Percentiles rank a stretch among this genome's conserved stretches.
phyloP scores from a whole-genome alignment of 2,329 filamentous ascomycete species.

The Venturia carpophila region DNA sequence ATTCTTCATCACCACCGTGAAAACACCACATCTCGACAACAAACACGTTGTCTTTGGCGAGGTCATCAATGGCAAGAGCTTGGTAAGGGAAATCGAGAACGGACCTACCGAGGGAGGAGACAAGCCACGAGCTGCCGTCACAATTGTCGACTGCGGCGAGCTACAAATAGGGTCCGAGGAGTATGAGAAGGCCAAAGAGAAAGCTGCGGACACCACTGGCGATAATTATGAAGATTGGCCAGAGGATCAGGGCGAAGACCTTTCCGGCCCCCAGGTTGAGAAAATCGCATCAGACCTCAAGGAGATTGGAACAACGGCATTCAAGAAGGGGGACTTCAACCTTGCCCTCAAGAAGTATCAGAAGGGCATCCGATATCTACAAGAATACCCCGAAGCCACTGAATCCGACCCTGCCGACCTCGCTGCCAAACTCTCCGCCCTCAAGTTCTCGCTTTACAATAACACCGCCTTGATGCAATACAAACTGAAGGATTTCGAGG shows the following conservation, averaged over 20 bases:
- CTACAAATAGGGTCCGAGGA: conserved; percentile 55
- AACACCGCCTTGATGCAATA: conserved; percentile 81
- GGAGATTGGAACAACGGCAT: conserved; percentile 84
- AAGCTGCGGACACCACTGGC: conserved; percentile 69
- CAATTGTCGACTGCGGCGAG: conserved; percentile 71
- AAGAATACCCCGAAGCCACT: conserved; percentile 65
- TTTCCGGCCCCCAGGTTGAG: conserved; percentile 60
- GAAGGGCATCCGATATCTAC: conserved; percentile 82
- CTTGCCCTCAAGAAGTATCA: conserved; percentile 85
- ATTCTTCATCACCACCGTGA: conserved; percentile 94
- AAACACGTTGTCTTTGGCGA: conserved; percentile 98
- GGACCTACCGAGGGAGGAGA: conserved; percentile 64
- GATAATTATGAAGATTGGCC: conserved; percentile 95
- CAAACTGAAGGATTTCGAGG: conserved; percentile 66
- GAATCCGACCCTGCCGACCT: conserved; percentile 65
- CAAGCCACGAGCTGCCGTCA: conserved; percentile 66
- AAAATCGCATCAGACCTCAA: conserved; percentile 81
- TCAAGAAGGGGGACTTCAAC: conserved; percentile 60
- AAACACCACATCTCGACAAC: conserved; percentile 87
- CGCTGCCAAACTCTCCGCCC: conserved; percentile 56
- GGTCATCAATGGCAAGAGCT: conserved; percentile 84
- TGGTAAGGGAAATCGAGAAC: conserved; percentile 87
- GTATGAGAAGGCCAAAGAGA: conserved; percentile 58
- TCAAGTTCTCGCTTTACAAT: conserved; percentile 80
- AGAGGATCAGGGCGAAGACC: conserved; percentile 64